These are phyloP conservation scores for Yarrowia sp. DNA, from an alignment of 805 yeast genomes.

Conservation along the genomic window DNA sequence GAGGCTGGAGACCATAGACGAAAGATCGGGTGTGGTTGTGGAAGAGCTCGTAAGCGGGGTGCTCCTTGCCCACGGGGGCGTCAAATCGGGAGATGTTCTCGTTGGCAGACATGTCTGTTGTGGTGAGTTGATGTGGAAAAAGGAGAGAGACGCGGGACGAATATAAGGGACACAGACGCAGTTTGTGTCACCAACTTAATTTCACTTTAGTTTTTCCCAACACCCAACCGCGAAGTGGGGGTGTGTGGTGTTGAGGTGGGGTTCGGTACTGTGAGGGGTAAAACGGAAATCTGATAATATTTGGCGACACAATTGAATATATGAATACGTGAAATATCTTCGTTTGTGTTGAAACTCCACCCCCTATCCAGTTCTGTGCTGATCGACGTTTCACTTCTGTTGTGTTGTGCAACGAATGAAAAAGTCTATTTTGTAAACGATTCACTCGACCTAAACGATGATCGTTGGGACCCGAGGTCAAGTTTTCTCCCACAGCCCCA, in stretches of 20 bases:
- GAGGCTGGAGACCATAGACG: slow-evolving; percentile 46
- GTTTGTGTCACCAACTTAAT: slow-evolving; percentile 1
- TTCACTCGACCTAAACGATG: slow-evolving; percentile 18
- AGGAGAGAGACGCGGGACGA: background rate
- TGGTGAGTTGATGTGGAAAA: background rate
- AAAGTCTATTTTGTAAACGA: background rate
- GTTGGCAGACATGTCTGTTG: slow-evolving; percentile 30
- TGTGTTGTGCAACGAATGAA: background rate
- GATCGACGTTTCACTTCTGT: background rate
- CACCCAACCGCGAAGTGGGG: slow-evolving; percentile 16
- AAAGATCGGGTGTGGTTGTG: slow-evolving; percentile 45
- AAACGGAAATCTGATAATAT: background rate
- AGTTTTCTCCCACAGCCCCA: background rate
- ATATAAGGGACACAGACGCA: background rate
- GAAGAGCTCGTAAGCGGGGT: slow-evolving; percentile 42
- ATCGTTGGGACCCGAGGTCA: background rate
- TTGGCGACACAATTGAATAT: background rate
- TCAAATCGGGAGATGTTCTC: slow-evolving; percentile 36
- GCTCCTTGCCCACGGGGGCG: slow-evolving; percentile 34
- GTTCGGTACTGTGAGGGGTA: background rate
- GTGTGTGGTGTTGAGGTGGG: background rate
- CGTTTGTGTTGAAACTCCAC: background rate
- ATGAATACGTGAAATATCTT: background rate
- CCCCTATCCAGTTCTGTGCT: background rate
- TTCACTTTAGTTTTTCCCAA: background rate